These are phyloP conservation scores for Diplodia scrobiculata DNA, from an alignment of 2,329 filamentous ascomycete species.

Conservation along the genomic window DNA sequence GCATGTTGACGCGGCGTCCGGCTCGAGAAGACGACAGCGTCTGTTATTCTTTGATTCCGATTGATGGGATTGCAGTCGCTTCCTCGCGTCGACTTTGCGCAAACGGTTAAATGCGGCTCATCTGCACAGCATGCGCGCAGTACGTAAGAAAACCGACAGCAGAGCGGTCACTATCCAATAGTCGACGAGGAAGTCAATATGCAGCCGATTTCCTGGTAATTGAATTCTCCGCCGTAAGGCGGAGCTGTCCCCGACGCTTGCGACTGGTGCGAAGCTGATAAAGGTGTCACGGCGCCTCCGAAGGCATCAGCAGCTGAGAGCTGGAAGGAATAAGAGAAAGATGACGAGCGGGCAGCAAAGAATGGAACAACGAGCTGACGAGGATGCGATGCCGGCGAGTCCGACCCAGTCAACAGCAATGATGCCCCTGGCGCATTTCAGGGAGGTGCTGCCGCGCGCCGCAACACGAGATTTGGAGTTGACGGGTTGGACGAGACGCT, in stretches of 20 bases:
- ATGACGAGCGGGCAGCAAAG: neutral
- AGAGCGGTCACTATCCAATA: neutral
- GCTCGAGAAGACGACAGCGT: neutral
- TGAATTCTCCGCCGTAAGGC: neutral
- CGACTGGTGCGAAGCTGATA: neutral
- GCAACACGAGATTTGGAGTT: neutral
- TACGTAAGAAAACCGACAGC: constrained; percentile 3
- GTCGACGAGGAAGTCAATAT: neutral
- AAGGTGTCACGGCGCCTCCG: neutral
- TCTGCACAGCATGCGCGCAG: neutral
- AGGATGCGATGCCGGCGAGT: neutral
- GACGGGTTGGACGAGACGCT: neutral
- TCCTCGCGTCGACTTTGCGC: neutral
- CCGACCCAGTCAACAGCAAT: neutral
- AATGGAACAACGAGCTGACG: neutral
- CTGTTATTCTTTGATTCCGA: neutral
- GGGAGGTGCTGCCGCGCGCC: too few relatives aligned
- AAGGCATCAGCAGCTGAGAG: neutral
- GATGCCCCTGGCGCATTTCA: neutral
- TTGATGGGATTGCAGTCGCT: constrained; percentile 6
- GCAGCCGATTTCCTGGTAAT: neutral
- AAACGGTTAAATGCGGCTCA: constrained; percentile 7
- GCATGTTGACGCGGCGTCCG: neutral
- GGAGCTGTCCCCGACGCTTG: neutral
- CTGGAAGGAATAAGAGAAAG: neutral